Percentiles rank a stretch among this genome's conserved stretches.
These are phyloP conservation scores for Cercospora zeina DNA, from an alignment of 2,329 filamentous ascomycete species.

Conservation along the genomic window DNA sequence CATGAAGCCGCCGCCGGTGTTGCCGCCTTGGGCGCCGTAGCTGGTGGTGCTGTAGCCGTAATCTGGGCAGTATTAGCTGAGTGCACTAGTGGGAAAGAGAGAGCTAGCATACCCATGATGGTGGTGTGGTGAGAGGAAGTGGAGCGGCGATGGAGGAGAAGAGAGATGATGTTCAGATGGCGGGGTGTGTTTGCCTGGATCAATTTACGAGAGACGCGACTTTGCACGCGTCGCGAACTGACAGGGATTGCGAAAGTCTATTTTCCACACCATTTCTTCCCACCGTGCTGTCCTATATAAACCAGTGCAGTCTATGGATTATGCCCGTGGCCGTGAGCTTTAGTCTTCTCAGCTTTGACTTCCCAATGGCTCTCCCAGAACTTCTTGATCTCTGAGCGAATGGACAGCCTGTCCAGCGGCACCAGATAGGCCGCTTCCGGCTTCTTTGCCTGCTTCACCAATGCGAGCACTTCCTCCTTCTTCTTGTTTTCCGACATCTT, in stretches of 20 bases:
- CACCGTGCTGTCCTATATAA: no score
- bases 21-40: constrained; percentile 57
- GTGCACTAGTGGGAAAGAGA: not conserved
- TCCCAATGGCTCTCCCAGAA: not conserved
- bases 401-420: not conserved
- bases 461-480: not conserved
- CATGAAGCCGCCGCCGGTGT: constrained; percentile 62
- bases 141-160: not conserved
- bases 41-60: constrained; percentile 57
- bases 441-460: not conserved
- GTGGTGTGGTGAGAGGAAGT: not conserved
- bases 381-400: not conserved
- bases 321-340: not conserved
- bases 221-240: not conserved
- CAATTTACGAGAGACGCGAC: constrained; percentile 4
- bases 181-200: not conserved
- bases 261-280: not conserved
- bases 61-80: constrained; percentile 22
- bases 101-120: constrained; percentile 22
- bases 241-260: not conserved
- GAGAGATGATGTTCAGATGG: not conserved
- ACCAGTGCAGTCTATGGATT: no score
- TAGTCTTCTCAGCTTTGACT: not conserved
- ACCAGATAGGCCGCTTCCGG: not conserved
- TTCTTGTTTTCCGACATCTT: not conserved